A percentile compares a stretch with the other conserved stretches of the same genome.
These are phyloP conservation scores for Pleurotus citrinopileatus DNA, from an alignment of 768 basidiomycete genomes.

Conservation along the genomic window DNA sequence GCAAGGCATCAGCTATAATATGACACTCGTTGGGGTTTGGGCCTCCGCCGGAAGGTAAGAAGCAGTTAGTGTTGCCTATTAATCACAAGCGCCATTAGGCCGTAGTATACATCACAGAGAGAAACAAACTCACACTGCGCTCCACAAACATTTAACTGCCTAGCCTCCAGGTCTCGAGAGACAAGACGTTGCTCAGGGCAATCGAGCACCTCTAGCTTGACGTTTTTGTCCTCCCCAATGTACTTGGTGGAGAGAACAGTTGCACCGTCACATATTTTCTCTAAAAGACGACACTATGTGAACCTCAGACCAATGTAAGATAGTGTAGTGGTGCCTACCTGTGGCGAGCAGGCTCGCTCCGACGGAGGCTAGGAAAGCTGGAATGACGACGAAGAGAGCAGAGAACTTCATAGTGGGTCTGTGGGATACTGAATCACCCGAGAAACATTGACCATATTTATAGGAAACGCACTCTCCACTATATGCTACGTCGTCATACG, in stretches of 20 bases:
- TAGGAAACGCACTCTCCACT: background rate
- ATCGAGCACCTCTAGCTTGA: conserved; percentile 31
- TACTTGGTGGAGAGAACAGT: conserved; percentile 24
- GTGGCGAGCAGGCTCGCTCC: background rate
- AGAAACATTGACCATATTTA: background rate
- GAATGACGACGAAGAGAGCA: background rate
- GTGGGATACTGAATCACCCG: background rate
- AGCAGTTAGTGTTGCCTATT: conserved; percentile 42
- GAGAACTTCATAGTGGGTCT: background rate
- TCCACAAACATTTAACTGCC: conserved; percentile 41
- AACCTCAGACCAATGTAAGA: background rate
- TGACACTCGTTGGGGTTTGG: conserved; percentile 46
- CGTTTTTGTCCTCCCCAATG: conserved; percentile 41
- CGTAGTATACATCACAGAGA: background rate
- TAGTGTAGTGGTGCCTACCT: background rate
- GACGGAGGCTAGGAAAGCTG: background rate
- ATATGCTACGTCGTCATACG: too few relatives aligned
- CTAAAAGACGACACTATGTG: background rate
- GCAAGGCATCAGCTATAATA: conserved; percentile 46
- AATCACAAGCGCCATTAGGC: background rate
- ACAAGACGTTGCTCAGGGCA: conserved; percentile 24
- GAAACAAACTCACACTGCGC: conserved; percentile 29
- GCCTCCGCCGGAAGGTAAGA: conserved; percentile 41
- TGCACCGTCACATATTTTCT: conserved; percentile 18
- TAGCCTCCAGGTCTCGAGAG: conserved; percentile 16